These are phyloP conservation scores for Rhizopus delemar DNA, from an alignment of 371 early-diverging fungal genomes.

Conservation along the genomic window DNA sequence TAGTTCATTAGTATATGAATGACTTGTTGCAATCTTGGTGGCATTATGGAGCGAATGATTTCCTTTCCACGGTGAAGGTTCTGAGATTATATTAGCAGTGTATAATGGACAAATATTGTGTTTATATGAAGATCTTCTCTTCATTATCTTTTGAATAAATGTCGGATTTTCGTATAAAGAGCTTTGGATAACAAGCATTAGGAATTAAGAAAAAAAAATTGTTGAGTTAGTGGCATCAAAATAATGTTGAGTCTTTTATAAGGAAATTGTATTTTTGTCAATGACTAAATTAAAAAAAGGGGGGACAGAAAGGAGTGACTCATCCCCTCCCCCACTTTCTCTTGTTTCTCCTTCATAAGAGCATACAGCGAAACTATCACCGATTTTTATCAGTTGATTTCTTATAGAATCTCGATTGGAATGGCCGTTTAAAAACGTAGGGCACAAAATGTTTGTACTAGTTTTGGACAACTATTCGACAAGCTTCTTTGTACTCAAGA, in stretches of 20 bases:
- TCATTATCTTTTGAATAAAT: slow-evolving; percentile 27
- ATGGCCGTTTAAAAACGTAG: neutral
- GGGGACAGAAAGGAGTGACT: neutral
- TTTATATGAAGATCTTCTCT: slow-evolving; percentile 22
- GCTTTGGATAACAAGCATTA: slow-evolving; percentile 3
- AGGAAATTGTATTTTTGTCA: neutral
- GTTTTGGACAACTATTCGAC: neutral
- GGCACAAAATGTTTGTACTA: neutral
- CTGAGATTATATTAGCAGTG: slow-evolving; percentile 21
- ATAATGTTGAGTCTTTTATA: neutral
- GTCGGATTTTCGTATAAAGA: slow-evolving; percentile 22
- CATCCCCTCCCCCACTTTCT: neutral
- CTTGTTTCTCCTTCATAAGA: neutral
- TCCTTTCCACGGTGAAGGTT: slow-evolving; percentile 10
- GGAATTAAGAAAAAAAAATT: neutral
- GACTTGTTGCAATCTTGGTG: slow-evolving; percentile 1
- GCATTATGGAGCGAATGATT: slow-evolving; percentile 9
- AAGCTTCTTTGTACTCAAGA: neutral
- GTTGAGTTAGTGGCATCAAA: neutral
- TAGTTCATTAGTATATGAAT: neutral
- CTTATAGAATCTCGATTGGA: neutral
- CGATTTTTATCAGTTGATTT: neutral
- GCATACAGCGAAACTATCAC: neutral
- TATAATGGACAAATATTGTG: slow-evolving; percentile 21
- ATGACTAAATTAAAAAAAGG: slow-evolving; percentile 1